Conservation (phyloP, 306 rosid genomes). For the peach (Prunus persica) region Prunus_persica_NCBIv2 NC_034015.1:17362501-17363000, state of each 20-base stretch:
- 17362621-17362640: slow-evolving; percentile 72
- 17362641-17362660: slow-evolving; percentile 38
- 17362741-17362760: slow-evolving; percentile 59
- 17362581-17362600: slow-evolving; percentile 42
- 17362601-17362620: slow-evolving; percentile 36
- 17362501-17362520: slow-evolving; percentile 60
- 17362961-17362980: slow-evolving; percentile 46
- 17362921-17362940: slow-evolving; percentile 57
- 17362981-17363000: slow-evolving; percentile 36
- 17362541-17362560: slow-evolving; percentile 59
- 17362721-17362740: slow-evolving; percentile 44
- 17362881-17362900: slow-evolving; percentile 30
- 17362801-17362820: slow-evolving; percentile 51
- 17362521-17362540: slow-evolving; percentile 62
- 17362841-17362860: slow-evolving; percentile 42
- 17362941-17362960: slow-evolving; percentile 28
- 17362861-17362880: slow-evolving; percentile 44
- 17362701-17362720: slow-evolving; percentile 68
- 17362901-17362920: slow-evolving; percentile 49
- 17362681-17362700: slow-evolving; percentile 43
- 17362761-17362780: slow-evolving; percentile 55
- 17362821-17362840: slow-evolving; percentile 53
- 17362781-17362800: slow-evolving; percentile 39
- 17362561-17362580: slow-evolving; percentile 50
- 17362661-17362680: slow-evolving; percentile 47